Base-by-base conservation (phyloP, 805 yeast genomes). In the Wickerhamiella kazuoi region DNA sequence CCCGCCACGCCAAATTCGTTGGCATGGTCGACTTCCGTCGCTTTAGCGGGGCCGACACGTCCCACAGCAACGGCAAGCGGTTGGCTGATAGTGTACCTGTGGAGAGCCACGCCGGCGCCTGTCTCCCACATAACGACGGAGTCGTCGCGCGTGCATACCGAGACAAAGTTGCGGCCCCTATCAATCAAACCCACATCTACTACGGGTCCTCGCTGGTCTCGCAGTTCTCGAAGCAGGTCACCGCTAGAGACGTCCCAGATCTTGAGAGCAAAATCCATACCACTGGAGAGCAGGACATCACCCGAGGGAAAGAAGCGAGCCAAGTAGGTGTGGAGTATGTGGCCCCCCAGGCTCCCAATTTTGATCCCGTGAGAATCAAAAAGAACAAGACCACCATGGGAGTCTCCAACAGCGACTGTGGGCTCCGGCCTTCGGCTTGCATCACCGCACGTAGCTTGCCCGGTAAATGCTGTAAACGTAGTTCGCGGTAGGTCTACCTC, bases 81-180 rank as follows among this genome's bases (percentile, higher is more conserved):
- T 28, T 55, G 59, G 8, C 49, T 51, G 30, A 70, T 59, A 6
- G 48, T 44, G 38, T 71, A 63, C 29, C 60, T 55, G 47, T 65
- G 57, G 3, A 77, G 50, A 7, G 56, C 48, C 16, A 49, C 39
- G 1, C 76, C 82, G 1, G 67, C 50, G 0, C 79, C 76, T 52
- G 82, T 71, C 48, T 79, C 87, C 86, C 84, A 79, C 29, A 81
- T 50, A 33, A 59, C 63, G 1, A 76, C 60, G 0, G 69, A 50
- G 1, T 81, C 81, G 37, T 52, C 80, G 3, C 45, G 38, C 5
- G 72, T 65, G 9, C 74, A 44, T 20, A 44, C 59, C 5, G 77
- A 67, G 16, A 77, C 44, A 42, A 81, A 60, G 50, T 79, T 79
- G 31, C 87, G 59, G 1, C 93, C 93, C 15, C 69, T 58, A 0